A percentile compares a stretch with the other conserved stretches of the same genome.
Evolutionary conservation across 2,329 filamentous ascomycete genomes (phyloP).

Genomic region (Chalaropsis thielavioides): DNA sequence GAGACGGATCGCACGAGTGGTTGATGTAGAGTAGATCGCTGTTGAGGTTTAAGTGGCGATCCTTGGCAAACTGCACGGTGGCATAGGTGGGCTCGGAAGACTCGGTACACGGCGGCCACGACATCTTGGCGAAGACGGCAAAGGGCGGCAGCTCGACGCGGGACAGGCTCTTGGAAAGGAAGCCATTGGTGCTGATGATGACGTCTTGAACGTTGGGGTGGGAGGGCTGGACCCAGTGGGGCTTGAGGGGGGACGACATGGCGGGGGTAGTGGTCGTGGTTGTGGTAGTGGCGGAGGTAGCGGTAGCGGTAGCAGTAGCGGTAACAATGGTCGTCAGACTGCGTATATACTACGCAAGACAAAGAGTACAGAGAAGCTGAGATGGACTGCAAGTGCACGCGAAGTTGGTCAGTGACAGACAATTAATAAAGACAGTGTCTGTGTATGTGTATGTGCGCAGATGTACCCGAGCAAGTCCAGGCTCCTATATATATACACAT

Average conservation of each 20-base stretch:
- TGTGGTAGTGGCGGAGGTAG: background rate
- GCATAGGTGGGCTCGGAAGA: conserved; percentile 45
- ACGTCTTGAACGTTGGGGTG: conserved; percentile 45
- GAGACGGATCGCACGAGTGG: conserved; percentile 51
- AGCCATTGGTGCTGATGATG: conserved; percentile 37
- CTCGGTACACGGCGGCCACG: conserved; percentile 47
- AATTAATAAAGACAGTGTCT: background rate
- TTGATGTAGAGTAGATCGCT: conserved; percentile 54
- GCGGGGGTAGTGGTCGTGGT: background rate
- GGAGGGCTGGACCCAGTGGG: conserved; percentile 46
- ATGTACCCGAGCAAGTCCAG: background rate
- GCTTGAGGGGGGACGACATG: conserved; percentile 41
- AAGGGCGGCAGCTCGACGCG: conserved; percentile 43
- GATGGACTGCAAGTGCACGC: too few relatives aligned
- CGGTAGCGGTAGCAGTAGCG: background rate
- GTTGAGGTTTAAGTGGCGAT: conserved; percentile 47
- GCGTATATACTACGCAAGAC: background rate
- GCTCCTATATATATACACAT: background rate
- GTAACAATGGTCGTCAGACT: too few relatives aligned
- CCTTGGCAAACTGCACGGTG: conserved; percentile 44
- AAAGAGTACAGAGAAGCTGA: background rate
- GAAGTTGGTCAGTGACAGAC: background rate
- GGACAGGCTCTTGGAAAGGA: conserved; percentile 46
- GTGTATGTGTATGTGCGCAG: background rate
- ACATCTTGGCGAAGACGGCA: conserved; percentile 50